Conservation (phyloP, 495 filamentous ascomycete genomes). For the Neurospora sp. region DNA sequence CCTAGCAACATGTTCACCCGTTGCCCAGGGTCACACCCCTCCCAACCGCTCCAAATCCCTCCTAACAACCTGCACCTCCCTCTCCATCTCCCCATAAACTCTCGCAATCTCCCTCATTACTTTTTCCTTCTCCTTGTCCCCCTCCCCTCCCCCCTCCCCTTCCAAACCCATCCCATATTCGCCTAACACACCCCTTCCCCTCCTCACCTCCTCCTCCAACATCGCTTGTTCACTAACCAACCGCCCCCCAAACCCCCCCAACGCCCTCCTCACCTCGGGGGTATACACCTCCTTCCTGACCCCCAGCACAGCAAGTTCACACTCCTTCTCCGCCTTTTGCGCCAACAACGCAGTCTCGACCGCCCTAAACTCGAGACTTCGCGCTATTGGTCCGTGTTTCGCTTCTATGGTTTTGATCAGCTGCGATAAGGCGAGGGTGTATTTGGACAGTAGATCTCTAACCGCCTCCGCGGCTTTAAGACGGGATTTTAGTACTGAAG, state of each 20-base stretch:
- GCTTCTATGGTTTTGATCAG: constrained; percentile 30
- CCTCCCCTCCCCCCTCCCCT: constrained; percentile 1
- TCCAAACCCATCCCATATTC: constrained; percentile 20
- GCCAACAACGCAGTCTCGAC: constrained; percentile 42
- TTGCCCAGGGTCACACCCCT: constrained; percentile 5
- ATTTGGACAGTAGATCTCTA: constrained; percentile 17
- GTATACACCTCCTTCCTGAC: neutral
- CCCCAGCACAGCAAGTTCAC: constrained; percentile 21
- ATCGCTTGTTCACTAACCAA: constrained; percentile 21
- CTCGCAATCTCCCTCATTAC: constrained; percentile 46
- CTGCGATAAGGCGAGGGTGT: constrained; percentile 20
- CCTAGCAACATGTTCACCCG: no score
- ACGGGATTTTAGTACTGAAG: constrained; percentile 15
- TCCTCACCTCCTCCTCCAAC: constrained; percentile 26
- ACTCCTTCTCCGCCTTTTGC: constrained; percentile 33
- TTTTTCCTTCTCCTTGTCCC: constrained; percentile 18
- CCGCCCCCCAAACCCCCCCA: constrained; percentile 20
- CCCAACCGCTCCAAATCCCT: constrained; percentile 47
- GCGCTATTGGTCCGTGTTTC: constrained; percentile 57
- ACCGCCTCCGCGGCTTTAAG: constrained; percentile 16
- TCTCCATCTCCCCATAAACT: constrained; percentile 46
- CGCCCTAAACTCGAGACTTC: constrained; percentile 52
- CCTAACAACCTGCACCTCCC: constrained; percentile 44
- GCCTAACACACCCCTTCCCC: neutral
- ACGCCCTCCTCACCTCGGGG: constrained; percentile 31